Evolutionary conservation across 495 filamentous ascomycete genomes (phyloP).

Genomic region (Podospora pseudocomata): DNA sequence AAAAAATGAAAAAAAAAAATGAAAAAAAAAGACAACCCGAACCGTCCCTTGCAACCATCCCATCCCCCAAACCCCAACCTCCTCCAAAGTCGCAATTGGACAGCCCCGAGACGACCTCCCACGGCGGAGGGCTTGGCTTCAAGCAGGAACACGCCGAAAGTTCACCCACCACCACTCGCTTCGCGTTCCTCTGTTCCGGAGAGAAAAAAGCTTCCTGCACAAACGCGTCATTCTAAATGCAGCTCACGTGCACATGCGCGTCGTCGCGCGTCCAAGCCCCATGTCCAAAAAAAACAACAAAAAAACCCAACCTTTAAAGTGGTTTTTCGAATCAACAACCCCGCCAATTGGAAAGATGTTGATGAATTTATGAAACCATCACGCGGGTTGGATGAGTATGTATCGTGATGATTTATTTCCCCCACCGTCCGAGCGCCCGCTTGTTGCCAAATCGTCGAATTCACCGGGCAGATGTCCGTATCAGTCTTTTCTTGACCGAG

Average conservation of each 20-base stretch:
- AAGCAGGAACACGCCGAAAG: neutral
- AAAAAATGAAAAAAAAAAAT: neutral
- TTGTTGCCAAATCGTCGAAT: neutral
- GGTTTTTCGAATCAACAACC: neutral
- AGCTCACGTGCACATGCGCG: neutral
- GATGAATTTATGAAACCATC: neutral
- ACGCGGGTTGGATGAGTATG: neutral
- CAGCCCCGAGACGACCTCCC: neutral
- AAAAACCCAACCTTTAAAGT: neutral
- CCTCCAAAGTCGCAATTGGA: neutral
- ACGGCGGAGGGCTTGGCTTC: neutral
- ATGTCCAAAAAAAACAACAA: too few relatives aligned
- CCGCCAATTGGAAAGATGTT: neutral
- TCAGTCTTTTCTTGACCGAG: neutral
- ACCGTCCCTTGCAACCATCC: neutral
- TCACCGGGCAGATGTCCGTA: neutral
- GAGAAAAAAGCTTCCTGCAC: neutral
- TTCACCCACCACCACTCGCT: neutral
- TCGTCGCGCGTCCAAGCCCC: neutral
- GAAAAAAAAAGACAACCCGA: neutral
- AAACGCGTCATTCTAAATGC: neutral
- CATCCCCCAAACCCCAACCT: neutral
- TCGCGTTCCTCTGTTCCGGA: neutral
- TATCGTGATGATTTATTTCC: neutral
- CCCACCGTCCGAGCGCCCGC: neutral